Conservation (phyloP, 1,284 basidiomycete species). For the Rhodotorula sp. region DNA sequence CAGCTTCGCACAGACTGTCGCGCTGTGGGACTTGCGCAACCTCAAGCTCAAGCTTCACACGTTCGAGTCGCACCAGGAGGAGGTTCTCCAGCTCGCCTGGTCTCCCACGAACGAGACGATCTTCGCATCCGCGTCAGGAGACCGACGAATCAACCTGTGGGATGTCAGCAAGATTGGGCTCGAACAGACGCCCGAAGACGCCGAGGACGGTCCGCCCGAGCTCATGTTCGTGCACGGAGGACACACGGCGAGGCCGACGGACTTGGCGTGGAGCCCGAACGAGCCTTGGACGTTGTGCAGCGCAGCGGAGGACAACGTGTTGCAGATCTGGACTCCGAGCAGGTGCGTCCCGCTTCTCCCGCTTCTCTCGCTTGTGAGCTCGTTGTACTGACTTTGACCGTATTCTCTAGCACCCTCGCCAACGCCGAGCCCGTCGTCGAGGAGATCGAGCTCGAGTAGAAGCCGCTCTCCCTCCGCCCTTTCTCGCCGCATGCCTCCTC, state of each 20-base stretch:
- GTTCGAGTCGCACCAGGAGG: constrained; percentile 91
- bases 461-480: too few species aligned
- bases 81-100: constrained; percentile 92
- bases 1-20: constrained; percentile 64
- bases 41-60: constrained; percentile 79
- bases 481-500: too few species aligned
- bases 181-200: constrained; percentile 96
- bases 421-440: constrained; percentile 66
- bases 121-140: constrained; percentile 88
- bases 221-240: constrained; percentile 83
- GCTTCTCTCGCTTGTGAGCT: not conserved
- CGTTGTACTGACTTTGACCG: too few species aligned
- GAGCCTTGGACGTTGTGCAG: constrained; percentile 69
- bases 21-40: constrained; percentile 83
- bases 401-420: constrained; percentile 59
- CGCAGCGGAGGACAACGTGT: constrained; percentile 79
- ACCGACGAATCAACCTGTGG: constrained; percentile 93
- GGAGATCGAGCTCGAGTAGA: constrained; percentile 66
- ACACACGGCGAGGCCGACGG: constrained; percentile 36
- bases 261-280: constrained; percentile 54
- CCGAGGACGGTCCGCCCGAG: constrained; percentile 93
- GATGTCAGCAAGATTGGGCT: constrained; percentile 88
- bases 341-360: not conserved
- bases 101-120: constrained; percentile 87
- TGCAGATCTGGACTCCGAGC: constrained; percentile 85